Conservation (phyloP, 768 basidiomycete species). For the Asterophora lycoperdoides region DNA sequence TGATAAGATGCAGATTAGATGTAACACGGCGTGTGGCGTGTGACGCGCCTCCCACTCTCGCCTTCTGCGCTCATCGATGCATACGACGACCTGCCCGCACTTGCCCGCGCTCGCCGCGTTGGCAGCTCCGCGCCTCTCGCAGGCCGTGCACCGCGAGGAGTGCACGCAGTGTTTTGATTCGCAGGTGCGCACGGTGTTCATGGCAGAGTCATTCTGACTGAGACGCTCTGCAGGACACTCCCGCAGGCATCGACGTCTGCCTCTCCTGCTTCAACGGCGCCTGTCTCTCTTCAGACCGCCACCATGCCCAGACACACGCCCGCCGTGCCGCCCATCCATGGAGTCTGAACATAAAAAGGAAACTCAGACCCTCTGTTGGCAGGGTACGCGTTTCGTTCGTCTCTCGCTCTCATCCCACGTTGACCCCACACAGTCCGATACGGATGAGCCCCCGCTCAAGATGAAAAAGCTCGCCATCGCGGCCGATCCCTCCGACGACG, state of each 20-base stretch:
- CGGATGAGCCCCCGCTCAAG: slow-evolving; percentile 83
- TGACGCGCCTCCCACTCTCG: too few relatives aligned
- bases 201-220: too few relatives aligned
- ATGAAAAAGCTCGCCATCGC: slow-evolving; percentile 85
- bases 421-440: slow-evolving; percentile 48
- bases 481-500: slow-evolving; percentile 76
- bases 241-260: slow-evolving; percentile 84
- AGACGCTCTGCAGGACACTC: slow-evolving; percentile 51
- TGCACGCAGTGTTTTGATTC: slow-evolving; percentile 97
- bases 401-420: neutral
- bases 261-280: slow-evolving; percentile 93
- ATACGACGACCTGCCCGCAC: too few relatives aligned
- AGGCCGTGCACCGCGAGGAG: slow-evolving; percentile 84
- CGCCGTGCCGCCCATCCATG: slow-evolving; percentile 70
- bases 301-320: slow-evolving; percentile 73
- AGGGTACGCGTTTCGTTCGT: slow-evolving; percentile 48
- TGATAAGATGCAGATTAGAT: too few relatives aligned
- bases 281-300: slow-evolving; percentile 57
- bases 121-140: slow-evolving; percentile 35
- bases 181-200: slow-evolving; percentile 71
- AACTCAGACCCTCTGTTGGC: slow-evolving; percentile 54
- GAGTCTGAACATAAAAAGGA: slow-evolving; percentile 78
- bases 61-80: too few relatives aligned
- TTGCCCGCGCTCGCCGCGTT: too few relatives aligned
- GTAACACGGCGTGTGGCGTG: too few relatives aligned